Conservation (phyloP, 1,284 basidiomycete genomes). For the Acaromyces ingoldii region DNA sequence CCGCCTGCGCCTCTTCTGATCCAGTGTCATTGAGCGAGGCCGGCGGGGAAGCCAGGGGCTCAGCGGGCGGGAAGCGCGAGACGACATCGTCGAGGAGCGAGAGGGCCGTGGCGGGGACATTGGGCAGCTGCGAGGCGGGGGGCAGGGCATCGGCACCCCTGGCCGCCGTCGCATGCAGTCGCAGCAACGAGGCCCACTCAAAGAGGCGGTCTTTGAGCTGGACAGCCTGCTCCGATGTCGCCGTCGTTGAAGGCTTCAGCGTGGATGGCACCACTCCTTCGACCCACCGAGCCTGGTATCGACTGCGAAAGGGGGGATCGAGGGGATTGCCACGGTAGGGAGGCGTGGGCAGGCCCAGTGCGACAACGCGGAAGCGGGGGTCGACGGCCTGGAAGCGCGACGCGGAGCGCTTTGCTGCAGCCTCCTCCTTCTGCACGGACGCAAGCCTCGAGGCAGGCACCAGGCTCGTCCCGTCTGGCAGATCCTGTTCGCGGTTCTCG, state of each 20-base stretch:
- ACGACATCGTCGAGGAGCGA: slow-evolving; percentile 35
- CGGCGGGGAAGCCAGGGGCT: slow-evolving; percentile 13
- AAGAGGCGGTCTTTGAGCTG: slow-evolving; percentile 19
- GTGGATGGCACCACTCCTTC: slow-evolving; percentile 32
- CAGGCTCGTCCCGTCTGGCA: slow-evolving; percentile 52
- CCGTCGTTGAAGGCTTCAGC: too few species aligned
- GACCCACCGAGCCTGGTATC: slow-evolving; percentile 52
- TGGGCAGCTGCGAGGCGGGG: slow-evolving; percentile 37
- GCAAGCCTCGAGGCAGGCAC: slow-evolving; percentile 49
- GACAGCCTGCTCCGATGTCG: background rate
- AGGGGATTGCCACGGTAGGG: slow-evolving; percentile 52
- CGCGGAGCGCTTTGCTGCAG: background rate
- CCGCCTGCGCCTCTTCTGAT: slow-evolving; percentile 2
- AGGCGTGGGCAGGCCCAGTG: slow-evolving; percentile 47
- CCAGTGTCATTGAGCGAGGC: background rate
- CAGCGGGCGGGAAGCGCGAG: slow-evolving; percentile 33
- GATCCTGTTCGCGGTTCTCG: slow-evolving; percentile 50
- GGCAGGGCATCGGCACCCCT: slow-evolving; percentile 39
- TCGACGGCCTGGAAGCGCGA: slow-evolving; percentile 16
- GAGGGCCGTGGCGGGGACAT: slow-evolving; percentile 41
- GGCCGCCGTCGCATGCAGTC: slow-evolving; percentile 32
- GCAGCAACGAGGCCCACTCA: slow-evolving; percentile 22
- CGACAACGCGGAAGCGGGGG: slow-evolving; percentile 50
- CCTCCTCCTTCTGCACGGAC: slow-evolving; percentile 21
- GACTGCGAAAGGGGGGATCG: slow-evolving; percentile 53